A percentile compares a stretch with the other conserved stretches of the same genome.
phyloP scores from a whole-genome alignment of 2,329 filamentous ascomycete genomes.

The Aspergillus bombycis region DNA sequence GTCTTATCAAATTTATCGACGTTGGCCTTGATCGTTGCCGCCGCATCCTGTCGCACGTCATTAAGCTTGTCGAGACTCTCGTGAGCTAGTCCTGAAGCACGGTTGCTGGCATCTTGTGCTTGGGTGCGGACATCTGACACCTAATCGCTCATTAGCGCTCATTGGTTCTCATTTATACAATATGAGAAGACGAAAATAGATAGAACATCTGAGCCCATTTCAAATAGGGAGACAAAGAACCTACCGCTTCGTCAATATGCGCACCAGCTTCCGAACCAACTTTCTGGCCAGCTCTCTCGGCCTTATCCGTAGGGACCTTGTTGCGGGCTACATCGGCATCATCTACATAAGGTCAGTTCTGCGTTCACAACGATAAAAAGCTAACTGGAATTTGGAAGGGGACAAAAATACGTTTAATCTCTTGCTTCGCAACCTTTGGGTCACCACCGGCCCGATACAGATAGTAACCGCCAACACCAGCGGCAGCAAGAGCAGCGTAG shows the following conservation, averaged over 20 bases:
- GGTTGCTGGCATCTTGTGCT: conserved; percentile 58
- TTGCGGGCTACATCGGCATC: conserved; percentile 73
- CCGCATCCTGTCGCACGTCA: conserved; percentile 67
- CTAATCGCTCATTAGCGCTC: conserved; percentile 38
- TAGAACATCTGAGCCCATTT: background rate
- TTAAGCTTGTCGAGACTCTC: conserved; percentile 61
- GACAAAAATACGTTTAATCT: conserved; percentile 73
- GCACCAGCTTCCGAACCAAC: conserved; percentile 64
- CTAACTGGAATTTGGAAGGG: background rate
- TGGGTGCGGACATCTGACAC: conserved; percentile 63
- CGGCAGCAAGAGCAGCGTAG: conserved; percentile 60
- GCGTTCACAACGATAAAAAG: background rate
- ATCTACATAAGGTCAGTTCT: conserved; percentile 54
- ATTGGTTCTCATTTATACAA: background rate
- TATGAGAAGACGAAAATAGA: background rate
- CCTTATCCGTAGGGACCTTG: conserved; percentile 67
- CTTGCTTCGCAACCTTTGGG: conserved; percentile 80
- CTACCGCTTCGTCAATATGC: conserved; percentile 71
- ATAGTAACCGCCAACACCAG: conserved; percentile 80
- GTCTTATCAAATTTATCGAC: conserved; percentile 81
- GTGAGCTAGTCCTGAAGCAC: conserved; percentile 63
- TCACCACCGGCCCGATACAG: conserved; percentile 84
- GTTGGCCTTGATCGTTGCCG: conserved; percentile 48
- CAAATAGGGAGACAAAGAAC: conserved; percentile 32
- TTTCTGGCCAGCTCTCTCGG: conserved; percentile 66